phyloP scores from a whole-genome alignment of 768 basidiomycete species.

The Lactarius hatsudake region DNA sequence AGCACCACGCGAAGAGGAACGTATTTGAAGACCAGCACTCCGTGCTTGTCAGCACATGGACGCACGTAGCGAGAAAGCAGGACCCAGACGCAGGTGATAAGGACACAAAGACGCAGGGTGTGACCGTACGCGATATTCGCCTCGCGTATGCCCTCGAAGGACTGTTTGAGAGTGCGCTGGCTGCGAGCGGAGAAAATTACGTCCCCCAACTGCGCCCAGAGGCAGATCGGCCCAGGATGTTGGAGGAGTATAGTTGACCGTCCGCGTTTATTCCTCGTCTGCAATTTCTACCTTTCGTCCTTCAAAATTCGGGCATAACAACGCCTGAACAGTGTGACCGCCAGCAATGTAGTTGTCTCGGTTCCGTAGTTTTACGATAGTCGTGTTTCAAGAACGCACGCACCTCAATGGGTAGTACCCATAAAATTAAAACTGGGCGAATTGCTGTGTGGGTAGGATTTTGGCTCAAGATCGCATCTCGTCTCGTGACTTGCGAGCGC shows the following conservation, averaged over 20 bases:
- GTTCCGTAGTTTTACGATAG: background rate
- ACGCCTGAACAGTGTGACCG: background rate
- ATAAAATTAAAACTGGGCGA: too few relatives aligned
- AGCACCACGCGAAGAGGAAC: slow-evolving; percentile 20
- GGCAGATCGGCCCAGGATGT: slow-evolving; percentile 12
- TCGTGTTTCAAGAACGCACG: background rate
- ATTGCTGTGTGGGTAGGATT: background rate
- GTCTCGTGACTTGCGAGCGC: background rate
- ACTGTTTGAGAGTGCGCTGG: slow-evolving; percentile 17
- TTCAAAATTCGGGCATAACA: background rate
- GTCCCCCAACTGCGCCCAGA: slow-evolving; percentile 7
- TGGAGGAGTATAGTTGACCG: slow-evolving; percentile 12
- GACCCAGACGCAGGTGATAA: background rate
- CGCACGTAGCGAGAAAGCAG: slow-evolving; percentile 14
- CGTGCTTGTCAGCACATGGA: slow-evolving; percentile 21
- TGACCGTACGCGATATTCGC: slow-evolving; percentile 20
- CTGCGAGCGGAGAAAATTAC: slow-evolving; percentile 8
- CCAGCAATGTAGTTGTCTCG: background rate
- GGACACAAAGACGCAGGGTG: slow-evolving; percentile 10
- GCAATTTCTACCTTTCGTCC: background rate
- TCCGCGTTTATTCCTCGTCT: too few relatives aligned
- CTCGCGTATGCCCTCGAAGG: slow-evolving; percentile 20
- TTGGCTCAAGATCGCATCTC: background rate
- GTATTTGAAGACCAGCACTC: slow-evolving; percentile 5
- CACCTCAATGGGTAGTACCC: background rate